These are phyloP conservation scores for Senecio squalidus DNA, from an alignment of 140 eudicot genomes.

Conservation along the genomic window DNA sequence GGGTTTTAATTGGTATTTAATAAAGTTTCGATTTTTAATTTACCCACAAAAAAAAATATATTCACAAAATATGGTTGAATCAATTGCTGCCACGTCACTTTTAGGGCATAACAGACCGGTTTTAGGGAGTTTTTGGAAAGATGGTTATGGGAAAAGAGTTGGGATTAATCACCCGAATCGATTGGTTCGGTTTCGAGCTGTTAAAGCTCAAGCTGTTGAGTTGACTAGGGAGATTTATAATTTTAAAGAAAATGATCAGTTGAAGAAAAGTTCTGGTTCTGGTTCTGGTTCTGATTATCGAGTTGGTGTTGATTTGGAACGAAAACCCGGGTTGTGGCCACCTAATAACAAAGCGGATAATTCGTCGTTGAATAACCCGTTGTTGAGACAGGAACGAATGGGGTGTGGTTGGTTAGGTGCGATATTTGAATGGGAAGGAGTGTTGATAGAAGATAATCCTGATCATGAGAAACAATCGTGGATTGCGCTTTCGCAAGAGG, in stretches of 20 bases:
- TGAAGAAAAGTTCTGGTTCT: slow-evolving; percentile 23
- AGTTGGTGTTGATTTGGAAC: slow-evolving; percentile 34
- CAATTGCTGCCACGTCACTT: slow-evolving; percentile 61
- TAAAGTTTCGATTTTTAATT: slow-evolving; percentile 42
- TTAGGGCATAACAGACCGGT: slow-evolving; percentile 49
- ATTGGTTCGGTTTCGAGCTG: slow-evolving; percentile 24
- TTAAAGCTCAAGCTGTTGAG: slow-evolving; percentile 69
- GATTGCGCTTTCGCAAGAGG: slow-evolving; percentile 73
- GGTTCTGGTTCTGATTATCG: slow-evolving; percentile 28
- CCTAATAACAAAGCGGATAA: slow-evolving; percentile 83
- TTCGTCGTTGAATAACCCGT: slow-evolving; percentile 63
- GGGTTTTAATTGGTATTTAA: slow-evolving; percentile 29
- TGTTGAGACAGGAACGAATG: slow-evolving; percentile 85
- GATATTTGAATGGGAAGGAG: slow-evolving; percentile 99
- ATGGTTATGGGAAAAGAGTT: slow-evolving; percentile 26
- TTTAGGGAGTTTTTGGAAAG: slow-evolving; percentile 31
- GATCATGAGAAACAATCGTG: slow-evolving; percentile 85
- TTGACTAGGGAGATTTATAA: slow-evolving; percentile 66
- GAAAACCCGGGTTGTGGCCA: slow-evolving; percentile 66
- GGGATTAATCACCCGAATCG: slow-evolving; percentile 16
- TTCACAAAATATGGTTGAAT: slow-evolving; percentile 60
- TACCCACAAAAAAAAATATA: not conserved
- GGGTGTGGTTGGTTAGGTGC: slow-evolving; percentile 98
- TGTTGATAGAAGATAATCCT: slow-evolving; percentile 71
- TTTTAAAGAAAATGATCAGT: slow-evolving; percentile 41